phyloP scores from a whole-genome alignment of 2,329 filamentous ascomycete genomes.

The Verticillium albo-atrum region DNA sequence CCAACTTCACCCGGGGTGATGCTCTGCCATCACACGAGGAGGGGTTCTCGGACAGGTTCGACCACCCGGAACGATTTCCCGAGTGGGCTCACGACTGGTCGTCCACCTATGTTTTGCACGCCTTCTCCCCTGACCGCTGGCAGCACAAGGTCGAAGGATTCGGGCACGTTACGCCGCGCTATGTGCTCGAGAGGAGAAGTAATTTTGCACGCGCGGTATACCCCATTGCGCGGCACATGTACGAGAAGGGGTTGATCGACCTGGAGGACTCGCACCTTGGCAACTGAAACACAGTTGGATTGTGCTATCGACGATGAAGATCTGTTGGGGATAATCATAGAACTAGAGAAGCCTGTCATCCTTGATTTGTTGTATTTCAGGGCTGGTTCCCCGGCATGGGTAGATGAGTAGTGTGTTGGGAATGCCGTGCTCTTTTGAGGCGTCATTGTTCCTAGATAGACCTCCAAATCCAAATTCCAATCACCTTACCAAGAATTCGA shows the following conservation, averaged over 20 bases:
- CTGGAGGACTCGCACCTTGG: conserved; percentile 8
- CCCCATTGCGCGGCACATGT: conserved; percentile 14
- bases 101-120: conserved; percentile 16
- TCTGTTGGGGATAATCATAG: too few relatives aligned
- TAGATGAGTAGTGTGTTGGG: too few relatives aligned
- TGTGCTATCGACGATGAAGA: too few relatives aligned
- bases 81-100: conserved; percentile 15
- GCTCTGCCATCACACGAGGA: conserved; percentile 1
- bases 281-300: neutral
- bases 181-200: conserved; percentile 16
- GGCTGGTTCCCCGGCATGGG: too few relatives aligned
- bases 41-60: neutral
- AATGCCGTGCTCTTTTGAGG: too few relatives aligned
- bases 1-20: conserved; percentile 1
- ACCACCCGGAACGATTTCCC: neutral
- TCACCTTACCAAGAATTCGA: too few relatives aligned
- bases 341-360: too few relatives aligned
- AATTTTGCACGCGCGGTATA: conserved; percentile 18
- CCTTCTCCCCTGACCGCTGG: conserved; percentile 9
- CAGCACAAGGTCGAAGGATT: conserved; percentile 1
- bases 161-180: conserved; percentile 12
- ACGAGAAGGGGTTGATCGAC: conserved; percentile 8
- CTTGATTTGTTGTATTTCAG: too few relatives aligned
- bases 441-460: too few relatives aligned
- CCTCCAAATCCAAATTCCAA: too few relatives aligned